Base-by-base conservation (phyloP, 2,329 filamentous ascomycete species). In the Exophiala alcalophila region DNA sequence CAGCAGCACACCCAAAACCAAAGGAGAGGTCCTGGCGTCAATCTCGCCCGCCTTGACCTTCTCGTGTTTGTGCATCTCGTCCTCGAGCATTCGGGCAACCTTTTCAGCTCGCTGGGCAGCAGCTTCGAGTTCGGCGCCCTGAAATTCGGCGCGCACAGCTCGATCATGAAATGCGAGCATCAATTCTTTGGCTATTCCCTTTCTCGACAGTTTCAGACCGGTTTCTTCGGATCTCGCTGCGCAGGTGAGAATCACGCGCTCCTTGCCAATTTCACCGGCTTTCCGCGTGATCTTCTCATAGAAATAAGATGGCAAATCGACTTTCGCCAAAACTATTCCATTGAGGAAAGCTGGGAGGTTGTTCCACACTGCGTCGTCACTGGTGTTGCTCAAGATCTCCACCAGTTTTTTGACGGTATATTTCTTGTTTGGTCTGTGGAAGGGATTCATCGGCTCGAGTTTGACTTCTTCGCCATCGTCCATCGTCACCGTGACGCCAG, bases 1-100 rank as follows among this genome's bases (percentile, higher is more conserved):
- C 5, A 75, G 57, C 12, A 72, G 46, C 2, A 65, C 57, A 15
- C 62, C 70, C 30, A 69, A 61, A 12, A 72, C 61, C 18, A 65
- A 63, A 1, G 69, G 67, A 40, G 61, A 59, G 31, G 54, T 55
- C 49, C 67, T 65, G 8, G 66, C 60, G 38, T 72, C 65, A 6
- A 30, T 36, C 14, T 47, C 43, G 21, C 39, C 39, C n/a, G 38
- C 18, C 15, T 37, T 32, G 18, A 47, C 29, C 35, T 43, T 40
- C 21, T 21, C 26, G 5, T 35, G 35, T 14, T 36, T 44, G 42
- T 68, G 63, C 34, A 63, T 55, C n/a, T 59, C 55, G 3, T 54
- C 41, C 29, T 69, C 61, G 54, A 70, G 60, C 45, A 69, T 45
- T 23, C 53, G 48, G 4, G 60, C 59, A 9, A 63, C 57, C 30